Conservation (phyloP, 2,329 filamentous ascomycete species). For the Talaromyces sp. region DNA sequence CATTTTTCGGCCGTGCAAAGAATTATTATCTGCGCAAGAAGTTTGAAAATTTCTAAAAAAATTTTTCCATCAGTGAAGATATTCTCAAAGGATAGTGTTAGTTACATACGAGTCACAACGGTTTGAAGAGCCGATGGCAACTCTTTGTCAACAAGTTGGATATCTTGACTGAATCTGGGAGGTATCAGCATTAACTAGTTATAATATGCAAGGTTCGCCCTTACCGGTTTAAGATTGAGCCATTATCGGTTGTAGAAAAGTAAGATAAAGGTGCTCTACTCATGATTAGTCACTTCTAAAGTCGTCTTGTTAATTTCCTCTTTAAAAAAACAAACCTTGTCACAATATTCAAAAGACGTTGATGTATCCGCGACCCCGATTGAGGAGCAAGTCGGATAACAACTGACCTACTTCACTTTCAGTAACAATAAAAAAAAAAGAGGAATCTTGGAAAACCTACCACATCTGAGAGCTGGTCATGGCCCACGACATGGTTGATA, state of each 20-base stretch:
- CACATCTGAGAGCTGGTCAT: constrained; percentile 1
- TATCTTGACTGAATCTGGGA: constrained; percentile 29
- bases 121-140: constrained; percentile 23
- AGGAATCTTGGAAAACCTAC: background rate
- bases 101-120: constrained; percentile 1
- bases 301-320: background rate
- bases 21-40: constrained; percentile 3
- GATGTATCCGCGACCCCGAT: constrained; percentile 5
- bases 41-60: constrained; percentile 5
- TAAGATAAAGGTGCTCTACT: constrained; percentile 4
- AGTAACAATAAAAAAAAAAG: background rate
- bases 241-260: constrained; percentile 3
- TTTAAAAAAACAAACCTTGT: background rate
- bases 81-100: background rate
- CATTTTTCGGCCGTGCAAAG: constrained; percentile 1
- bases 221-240: constrained; percentile 6
- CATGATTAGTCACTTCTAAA: background rate
- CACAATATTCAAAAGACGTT: constrained; percentile 6
- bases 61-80: background rate
- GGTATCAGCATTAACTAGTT: background rate
- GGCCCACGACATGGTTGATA: background rate
- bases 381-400: constrained; percentile 6
- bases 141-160: constrained; percentile 40
- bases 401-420: constrained; percentile 1
- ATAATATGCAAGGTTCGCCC: background rate